phyloP scores from a whole-genome alignment of 1,139 yeast species.

The Taphrina flavorubra region DNA sequence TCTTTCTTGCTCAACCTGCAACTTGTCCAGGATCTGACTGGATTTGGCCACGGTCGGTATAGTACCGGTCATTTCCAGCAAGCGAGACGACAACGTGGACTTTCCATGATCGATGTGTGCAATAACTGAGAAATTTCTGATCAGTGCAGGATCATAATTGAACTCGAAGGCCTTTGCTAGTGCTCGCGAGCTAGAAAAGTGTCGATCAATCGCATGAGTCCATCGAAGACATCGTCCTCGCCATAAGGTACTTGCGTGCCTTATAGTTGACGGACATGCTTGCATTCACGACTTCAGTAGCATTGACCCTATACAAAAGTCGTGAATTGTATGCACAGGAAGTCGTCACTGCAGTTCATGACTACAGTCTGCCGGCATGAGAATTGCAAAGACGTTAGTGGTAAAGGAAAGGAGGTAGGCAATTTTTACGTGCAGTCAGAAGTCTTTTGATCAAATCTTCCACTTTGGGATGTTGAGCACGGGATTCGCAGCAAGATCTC shows the following conservation, averaged over 20 bases:
- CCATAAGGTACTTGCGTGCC: slow-evolving; percentile 3
- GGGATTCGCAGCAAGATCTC: background rate
- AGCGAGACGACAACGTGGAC: slow-evolving; percentile 85
- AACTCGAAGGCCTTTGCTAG: slow-evolving; percentile 32
- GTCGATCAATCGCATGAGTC: background rate
- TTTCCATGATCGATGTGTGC: slow-evolving; percentile 99
- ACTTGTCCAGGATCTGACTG: slow-evolving; percentile 82
- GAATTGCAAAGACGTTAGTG: no score
- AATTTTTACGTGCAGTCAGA: background rate
- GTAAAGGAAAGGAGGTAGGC: background rate
- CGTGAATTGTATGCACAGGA: no score
- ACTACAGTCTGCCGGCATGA: no score
- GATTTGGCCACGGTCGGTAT: slow-evolving; percentile 75
- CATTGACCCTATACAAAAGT: background rate
- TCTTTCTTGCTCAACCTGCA: slow-evolving; percentile 92
- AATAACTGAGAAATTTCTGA: slow-evolving; percentile 84
- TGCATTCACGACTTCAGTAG: slow-evolving; percentile 3
- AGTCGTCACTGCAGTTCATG: background rate
- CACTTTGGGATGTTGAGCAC: slow-evolving; percentile 1
- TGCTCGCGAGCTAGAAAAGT: slow-evolving; percentile 1
- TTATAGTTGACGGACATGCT: background rate
- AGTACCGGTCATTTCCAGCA: slow-evolving; percentile 86
- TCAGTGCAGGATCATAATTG: slow-evolving; percentile 27
- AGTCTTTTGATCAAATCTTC: background rate
- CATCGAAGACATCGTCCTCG: background rate